Evolutionary conservation across 2,329 filamentous ascomycete species (phyloP).

Genomic region (Exophiala calicioides): DNA sequence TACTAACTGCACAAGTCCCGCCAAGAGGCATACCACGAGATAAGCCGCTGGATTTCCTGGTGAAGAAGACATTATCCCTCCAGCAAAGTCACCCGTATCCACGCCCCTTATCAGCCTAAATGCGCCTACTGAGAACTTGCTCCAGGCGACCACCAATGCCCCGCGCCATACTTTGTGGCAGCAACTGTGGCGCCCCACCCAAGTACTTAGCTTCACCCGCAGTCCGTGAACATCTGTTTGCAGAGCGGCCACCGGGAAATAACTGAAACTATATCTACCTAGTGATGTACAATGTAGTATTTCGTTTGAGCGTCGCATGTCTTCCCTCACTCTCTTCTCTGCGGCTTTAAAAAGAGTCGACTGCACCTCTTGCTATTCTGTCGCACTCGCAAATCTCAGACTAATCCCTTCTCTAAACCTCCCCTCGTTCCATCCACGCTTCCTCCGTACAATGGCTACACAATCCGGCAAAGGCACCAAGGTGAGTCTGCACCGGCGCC

Average conservation of each 20-base stretch:
- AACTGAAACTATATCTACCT: slow-evolving; percentile 21
- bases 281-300: slow-evolving; percentile 4
- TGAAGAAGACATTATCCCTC: too few relatives aligned
- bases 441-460: slow-evolving; percentile 23
- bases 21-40: too few relatives aligned
- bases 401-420: slow-evolving; percentile 3
- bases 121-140: too few relatives aligned
- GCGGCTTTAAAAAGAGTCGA: slow-evolving; percentile 13
- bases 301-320: slow-evolving; percentile 17
- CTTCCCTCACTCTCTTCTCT: slow-evolving; percentile 10
- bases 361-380: slow-evolving; percentile 7
- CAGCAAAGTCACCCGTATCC: too few relatives aligned
- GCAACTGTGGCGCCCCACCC: neutral
- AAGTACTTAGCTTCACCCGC: too few relatives aligned
- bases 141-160: too few relatives aligned
- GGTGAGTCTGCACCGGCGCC: slow-evolving; percentile 12
- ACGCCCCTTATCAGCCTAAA: too few relatives aligned
- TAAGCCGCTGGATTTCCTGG: too few relatives aligned
- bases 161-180: too few relatives aligned
- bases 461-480: slow-evolving; percentile 29
- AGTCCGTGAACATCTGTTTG: too few relatives aligned
- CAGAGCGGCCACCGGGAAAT: slow-evolving; percentile 20
- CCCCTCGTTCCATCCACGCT: slow-evolving; percentile 4
- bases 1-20: too few relatives aligned
- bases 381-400: slow-evolving; percentile 4